A percentile compares a stretch with the other conserved stretches of the same genome.
phyloP scores from a whole-genome alignment of 805 yeast species.

The Kregervanrija fluxuum region DNA sequence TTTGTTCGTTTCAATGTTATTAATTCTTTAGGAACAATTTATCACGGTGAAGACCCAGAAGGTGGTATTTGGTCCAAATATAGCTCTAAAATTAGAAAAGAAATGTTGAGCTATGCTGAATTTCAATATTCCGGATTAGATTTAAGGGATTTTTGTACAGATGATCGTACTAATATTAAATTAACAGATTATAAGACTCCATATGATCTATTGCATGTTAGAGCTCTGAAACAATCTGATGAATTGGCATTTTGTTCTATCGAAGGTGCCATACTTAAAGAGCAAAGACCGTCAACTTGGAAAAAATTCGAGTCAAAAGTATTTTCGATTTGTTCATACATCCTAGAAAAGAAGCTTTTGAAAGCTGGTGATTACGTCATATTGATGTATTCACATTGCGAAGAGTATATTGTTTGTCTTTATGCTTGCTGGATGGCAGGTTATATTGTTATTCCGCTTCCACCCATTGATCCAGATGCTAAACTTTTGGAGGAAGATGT shows the following conservation, averaged over 20 bases:
- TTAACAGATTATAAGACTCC: constrained; percentile 63
- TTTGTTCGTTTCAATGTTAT: constrained; percentile 74
- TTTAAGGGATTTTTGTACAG: constrained; percentile 65
- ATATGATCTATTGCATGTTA: constrained; percentile 67
- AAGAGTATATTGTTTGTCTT: constrained; percentile 76
- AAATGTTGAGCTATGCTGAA: constrained; percentile 55
- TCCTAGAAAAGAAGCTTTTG: constrained; percentile 58
- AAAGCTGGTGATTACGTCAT: constrained; percentile 68
- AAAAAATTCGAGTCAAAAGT: constrained; percentile 70
- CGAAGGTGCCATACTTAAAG: constrained; percentile 35
- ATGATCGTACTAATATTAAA: constrained; percentile 69
- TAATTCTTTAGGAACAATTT: constrained; percentile 55
- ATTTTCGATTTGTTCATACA: constrained; percentile 64
- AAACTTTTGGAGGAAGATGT: constrained; percentile 64
- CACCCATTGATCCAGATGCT: constrained; percentile 55
- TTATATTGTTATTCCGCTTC: constrained; percentile 65
- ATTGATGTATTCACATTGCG: constrained; percentile 79
- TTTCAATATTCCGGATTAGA: constrained; percentile 80
- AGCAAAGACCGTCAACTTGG: constrained; percentile 54
- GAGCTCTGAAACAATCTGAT: constrained; percentile 69
- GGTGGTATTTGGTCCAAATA: constrained; percentile 86
- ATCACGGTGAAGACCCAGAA: constrained; percentile 64
- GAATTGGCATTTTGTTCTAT: constrained; percentile 60
- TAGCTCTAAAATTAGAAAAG: constrained; percentile 57
- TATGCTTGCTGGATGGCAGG: constrained; percentile 86